Evolutionary conservation across 1,139 yeast genomes (phyloP).

Genomic region (Pichia sp.): DNA sequence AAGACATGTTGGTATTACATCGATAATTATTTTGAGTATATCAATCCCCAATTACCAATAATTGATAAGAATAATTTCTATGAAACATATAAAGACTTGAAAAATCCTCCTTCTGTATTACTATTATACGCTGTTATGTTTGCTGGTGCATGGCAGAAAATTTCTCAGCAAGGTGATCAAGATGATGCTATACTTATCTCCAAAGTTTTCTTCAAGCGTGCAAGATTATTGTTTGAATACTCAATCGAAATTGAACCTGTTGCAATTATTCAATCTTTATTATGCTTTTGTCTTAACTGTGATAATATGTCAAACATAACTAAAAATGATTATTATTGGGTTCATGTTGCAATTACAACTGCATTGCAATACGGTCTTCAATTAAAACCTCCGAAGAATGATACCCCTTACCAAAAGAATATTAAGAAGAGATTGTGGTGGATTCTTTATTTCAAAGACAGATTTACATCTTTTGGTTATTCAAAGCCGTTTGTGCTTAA

Average conservation of each 20-base stretch:
- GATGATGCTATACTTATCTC: conserved; percentile 23
- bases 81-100: conserved; percentile 49
- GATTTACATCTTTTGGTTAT: conserved; percentile 57
- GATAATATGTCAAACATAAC: conserved; percentile 77
- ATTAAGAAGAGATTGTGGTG: conserved; percentile 75
- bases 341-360: conserved; percentile 61
- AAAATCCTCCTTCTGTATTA: conserved; percentile 62
- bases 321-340: conserved; percentile 73
- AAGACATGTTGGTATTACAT: conserved; percentile 58
- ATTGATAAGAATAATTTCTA: conserved; percentile 59
- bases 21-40: conserved; percentile 44
- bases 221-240: conserved; percentile 69
- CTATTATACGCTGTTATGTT: conserved; percentile 62
- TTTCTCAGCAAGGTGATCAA: conserved; percentile 40
- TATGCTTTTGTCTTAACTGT: conserved; percentile 65
- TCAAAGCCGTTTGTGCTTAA: conserved; percentile 70
- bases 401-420: conserved; percentile 38
- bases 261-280: conserved; percentile 55
- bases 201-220: conserved; percentile 65
- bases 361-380: conserved; percentile 82
- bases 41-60: conserved; percentile 63
- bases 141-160: conserved; percentile 47
- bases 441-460: conserved; percentile 68
- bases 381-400: conserved; percentile 33
- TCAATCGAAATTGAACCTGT: conserved; percentile 66